Conservation (phyloP, 306 rosid genomes). For the Inga oerstediana region DNA sequence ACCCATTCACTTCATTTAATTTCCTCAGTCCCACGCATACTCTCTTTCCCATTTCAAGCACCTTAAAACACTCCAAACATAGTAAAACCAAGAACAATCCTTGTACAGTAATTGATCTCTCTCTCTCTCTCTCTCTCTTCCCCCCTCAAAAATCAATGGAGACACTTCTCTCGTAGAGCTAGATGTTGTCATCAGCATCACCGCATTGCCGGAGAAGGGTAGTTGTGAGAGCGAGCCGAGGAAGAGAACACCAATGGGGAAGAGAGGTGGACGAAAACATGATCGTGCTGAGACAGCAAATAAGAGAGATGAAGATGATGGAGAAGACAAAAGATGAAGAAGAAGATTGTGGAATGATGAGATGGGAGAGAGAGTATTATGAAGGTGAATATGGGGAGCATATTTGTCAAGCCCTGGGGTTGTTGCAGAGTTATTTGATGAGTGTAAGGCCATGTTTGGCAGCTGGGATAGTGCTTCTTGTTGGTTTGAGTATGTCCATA, state of each 20-base stretch:
- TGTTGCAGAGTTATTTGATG: constrained; percentile 34
- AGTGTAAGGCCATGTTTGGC: not conserved
- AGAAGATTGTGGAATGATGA: not conserved
- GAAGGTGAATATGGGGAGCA: constrained; percentile 16
- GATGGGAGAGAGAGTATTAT: constrained; percentile 36
- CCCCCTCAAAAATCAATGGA: not conserved
- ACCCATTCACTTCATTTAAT: not conserved
- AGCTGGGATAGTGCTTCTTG: constrained; percentile 18
- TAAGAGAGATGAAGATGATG: constrained; percentile 41
- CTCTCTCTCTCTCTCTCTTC: not conserved
- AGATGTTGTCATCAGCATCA: not conserved
- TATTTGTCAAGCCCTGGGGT: constrained; percentile 26
- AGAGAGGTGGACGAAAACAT: constrained; percentile 41
- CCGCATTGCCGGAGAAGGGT: not conserved
- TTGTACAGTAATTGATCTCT: not conserved
- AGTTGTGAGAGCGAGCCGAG: not conserved
- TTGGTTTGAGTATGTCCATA: not conserved
- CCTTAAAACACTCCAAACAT: not conserved
- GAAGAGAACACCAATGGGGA: not conserved
- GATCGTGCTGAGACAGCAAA: constrained; percentile 34
- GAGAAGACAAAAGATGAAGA: not conserved
- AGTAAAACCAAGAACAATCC: not conserved
- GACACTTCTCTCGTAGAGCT: not conserved
- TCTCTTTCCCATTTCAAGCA: not conserved
- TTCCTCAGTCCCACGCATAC: not conserved